Conservation (phyloP, 2,329 filamentous ascomycete genomes). For the Colletotrichum musicola region DNA sequence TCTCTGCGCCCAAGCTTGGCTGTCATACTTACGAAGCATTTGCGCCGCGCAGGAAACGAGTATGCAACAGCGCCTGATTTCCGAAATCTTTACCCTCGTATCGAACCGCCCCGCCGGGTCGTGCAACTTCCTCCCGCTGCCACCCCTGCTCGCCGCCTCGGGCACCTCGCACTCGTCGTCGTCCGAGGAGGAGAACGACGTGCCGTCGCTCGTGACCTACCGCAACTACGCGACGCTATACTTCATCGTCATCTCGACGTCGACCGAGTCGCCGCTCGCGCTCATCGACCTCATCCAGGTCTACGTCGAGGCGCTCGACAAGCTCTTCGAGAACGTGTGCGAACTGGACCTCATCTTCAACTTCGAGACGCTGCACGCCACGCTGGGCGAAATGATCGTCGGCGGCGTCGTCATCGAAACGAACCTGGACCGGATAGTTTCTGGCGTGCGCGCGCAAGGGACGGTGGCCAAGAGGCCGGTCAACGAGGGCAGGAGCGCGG, state of each 20-base stretch:
- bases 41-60: conserved; percentile 80
- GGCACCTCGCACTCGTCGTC: conserved; percentile 73
- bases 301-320: conserved; percentile 94
- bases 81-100: conserved; percentile 96
- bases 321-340: conserved; percentile 98
- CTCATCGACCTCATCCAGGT: conserved; percentile 98
- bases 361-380: conserved; percentile 94
- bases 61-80: conserved; percentile 96
- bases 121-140: conserved; percentile 94
- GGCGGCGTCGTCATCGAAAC: conserved; percentile 96
- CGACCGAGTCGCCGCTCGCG: conserved; percentile 94
- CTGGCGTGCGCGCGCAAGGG: conserved; percentile 83
- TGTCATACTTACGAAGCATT: neutral
- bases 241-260: conserved; percentile 98
- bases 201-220: conserved; percentile 95
- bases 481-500: conserved; percentile 71
- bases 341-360: conserved; percentile 99
- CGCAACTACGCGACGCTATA: conserved; percentile 98
- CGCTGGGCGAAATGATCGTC: conserved; percentile 93
- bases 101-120: conserved; percentile 90
- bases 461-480: conserved; percentile 83
- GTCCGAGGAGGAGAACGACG: conserved; percentile 82
- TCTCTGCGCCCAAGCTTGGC: neutral
- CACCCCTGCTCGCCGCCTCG: conserved; percentile 73
- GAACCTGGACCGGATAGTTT: conserved; percentile 86